phyloP scores from a whole-genome alignment of 2,329 filamentous ascomycete genomes.

The Dendrostoma leiphaemia region DNA sequence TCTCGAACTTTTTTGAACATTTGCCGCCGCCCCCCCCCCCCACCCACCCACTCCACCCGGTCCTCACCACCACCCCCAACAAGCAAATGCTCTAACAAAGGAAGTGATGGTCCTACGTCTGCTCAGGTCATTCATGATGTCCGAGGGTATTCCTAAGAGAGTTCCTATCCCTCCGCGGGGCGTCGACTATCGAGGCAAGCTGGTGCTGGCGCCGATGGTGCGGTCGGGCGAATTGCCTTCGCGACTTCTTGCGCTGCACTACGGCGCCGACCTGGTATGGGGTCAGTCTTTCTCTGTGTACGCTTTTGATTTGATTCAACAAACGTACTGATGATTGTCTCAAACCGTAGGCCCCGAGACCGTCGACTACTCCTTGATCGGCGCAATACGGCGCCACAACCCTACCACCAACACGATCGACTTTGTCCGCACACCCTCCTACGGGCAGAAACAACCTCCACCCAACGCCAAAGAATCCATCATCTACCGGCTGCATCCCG shows the following conservation, averaged over 20 bases:
- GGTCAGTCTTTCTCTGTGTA: constrained; percentile 48
- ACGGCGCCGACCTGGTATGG: constrained; percentile 97
- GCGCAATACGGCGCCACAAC: constrained; percentile 76
- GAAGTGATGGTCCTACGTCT: constrained; percentile 13
- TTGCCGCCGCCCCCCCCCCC: not conserved
- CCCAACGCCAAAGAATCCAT: constrained; percentile 60
- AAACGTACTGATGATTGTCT: constrained; percentile 10
- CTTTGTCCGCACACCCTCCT: constrained; percentile 74
- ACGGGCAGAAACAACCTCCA: constrained; percentile 59
- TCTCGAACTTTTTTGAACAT: not conserved
- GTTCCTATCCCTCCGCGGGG: constrained; percentile 85
- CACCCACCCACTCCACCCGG: too few relatives aligned
- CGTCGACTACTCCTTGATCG: constrained; percentile 88
- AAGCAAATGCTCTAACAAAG: not conserved
- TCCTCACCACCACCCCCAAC: not conserved
- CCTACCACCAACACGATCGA: constrained; percentile 76
- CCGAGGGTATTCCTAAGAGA: constrained; percentile 51
- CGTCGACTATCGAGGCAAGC: constrained; percentile 89
- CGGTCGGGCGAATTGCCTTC: constrained; percentile 94
- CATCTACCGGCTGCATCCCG: constrained; percentile 82
- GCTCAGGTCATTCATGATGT: constrained; percentile 45
- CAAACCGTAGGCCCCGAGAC: constrained; percentile 74
- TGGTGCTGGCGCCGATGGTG: constrained; percentile 97
- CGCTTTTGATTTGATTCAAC: not conserved
- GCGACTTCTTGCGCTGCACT: constrained; percentile 83